phyloP scores from a whole-genome alignment of 129 eudicot genomes.

The Dittrichia graveolens region DNA sequence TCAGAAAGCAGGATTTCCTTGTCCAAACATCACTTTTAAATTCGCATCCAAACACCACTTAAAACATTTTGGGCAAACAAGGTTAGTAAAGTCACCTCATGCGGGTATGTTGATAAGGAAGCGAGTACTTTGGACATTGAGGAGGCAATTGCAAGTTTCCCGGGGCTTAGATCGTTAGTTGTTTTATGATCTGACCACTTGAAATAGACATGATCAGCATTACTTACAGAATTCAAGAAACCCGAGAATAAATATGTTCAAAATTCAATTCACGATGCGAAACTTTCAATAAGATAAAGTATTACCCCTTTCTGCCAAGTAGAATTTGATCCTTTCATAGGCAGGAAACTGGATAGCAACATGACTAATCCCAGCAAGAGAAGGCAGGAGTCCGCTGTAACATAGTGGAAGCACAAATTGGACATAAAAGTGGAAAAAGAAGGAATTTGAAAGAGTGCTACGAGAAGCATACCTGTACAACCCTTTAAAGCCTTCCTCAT shows the following conservation, averaged over 20 bases:
- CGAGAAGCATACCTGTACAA: constrained; percentile 70
- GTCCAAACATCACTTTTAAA: too few species aligned
- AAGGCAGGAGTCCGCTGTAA: constrained; percentile 93
- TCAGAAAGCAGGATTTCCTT: too few species aligned
- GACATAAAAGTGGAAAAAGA: not conserved
- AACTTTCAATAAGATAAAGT: constrained; percentile 17
- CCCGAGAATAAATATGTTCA: not conserved
- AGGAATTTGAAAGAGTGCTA: constrained; percentile 9
- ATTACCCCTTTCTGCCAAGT: constrained; percentile 79
- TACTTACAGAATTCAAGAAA: constrained; percentile 30
- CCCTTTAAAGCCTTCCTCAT: constrained; percentile 91
- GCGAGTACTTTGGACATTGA: constrained; percentile 85
- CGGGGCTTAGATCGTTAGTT: constrained; percentile 59
- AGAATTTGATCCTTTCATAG: constrained; percentile 76
- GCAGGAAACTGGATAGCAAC: constrained; percentile 98
- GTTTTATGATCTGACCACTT: constrained; percentile 60
- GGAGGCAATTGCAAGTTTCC: constrained; percentile 85
- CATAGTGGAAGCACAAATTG: not conserved
- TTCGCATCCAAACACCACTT: too few species aligned
- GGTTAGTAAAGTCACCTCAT: constrained; percentile 58
- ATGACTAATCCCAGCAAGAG: constrained; percentile 92
- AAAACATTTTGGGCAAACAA: not conserved
- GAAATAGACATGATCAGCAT: constrained; percentile 40
- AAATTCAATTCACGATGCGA: constrained; percentile 3
- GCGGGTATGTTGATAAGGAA: constrained; percentile 83